phyloP scores from a whole-genome alignment of 1,284 basidiomycete genomes.

The Trichosporon asahii region DNA sequence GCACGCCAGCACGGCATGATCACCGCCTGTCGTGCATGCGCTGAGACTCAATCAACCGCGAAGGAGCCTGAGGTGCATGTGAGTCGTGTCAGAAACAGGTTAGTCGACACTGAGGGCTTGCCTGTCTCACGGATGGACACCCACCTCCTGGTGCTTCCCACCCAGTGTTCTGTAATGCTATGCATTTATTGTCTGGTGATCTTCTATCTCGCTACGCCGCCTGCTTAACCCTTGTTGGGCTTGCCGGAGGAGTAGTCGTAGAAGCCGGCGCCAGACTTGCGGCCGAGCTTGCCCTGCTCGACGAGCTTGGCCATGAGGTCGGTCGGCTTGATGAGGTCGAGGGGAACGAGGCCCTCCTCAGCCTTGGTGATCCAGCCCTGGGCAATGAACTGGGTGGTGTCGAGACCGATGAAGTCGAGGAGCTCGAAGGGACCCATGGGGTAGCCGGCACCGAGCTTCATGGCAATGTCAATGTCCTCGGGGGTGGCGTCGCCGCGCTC shows the following conservation, averaged over 20 bases:
- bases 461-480: conserved; percentile 60
- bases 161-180: neutral
- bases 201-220: neutral
- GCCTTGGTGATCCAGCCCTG: conserved; percentile 57
- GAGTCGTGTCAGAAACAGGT: too few relatives aligned
- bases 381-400: conserved; percentile 55
- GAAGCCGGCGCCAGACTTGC: conserved; percentile 56
- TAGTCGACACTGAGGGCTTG: too few relatives aligned
- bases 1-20: too few relatives aligned
- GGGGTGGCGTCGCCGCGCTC: conserved; percentile 59
- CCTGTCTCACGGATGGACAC: too few relatives aligned
- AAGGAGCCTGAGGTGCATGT: too few relatives aligned
- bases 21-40: too few relatives aligned
- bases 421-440: conserved; percentile 58
- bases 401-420: conserved; percentile 58
- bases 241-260: conserved; percentile 28
- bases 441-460: conserved; percentile 60
- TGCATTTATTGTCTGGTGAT: neutral
- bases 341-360: conserved; percentile 51
- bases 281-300: conserved; percentile 56
- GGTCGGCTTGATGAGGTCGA: conserved; percentile 54
- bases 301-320: conserved; percentile 55
- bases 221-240: conserved; percentile 4
- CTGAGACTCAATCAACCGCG: too few relatives aligned
- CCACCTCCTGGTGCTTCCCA: too few relatives aligned